Evolutionary conservation across 1,139 yeast genomes (phyloP), one percentile per base, ranked within the genome.

Genomic region (Debaryomyces sp.): DNA sequence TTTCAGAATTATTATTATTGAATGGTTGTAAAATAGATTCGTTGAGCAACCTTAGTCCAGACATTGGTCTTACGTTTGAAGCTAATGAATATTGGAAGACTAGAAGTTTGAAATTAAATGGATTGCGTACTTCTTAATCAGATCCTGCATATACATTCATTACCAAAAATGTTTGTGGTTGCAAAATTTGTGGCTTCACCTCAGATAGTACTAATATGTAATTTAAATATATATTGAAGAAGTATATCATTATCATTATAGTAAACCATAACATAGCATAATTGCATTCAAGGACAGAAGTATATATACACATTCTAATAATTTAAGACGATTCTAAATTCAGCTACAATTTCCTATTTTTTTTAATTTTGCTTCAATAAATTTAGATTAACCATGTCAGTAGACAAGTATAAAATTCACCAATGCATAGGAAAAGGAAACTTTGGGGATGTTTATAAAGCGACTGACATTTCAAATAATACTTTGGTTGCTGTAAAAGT

Each of bases 381-480:
- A 17, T 35, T 21, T 24, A 35, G 3, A 12, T 17, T 9, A 24
- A 40, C n/a, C 29, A 62, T 62, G 64, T 56, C 58, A 2, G 44
- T 50, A 3, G 57, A 58, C 15, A 50, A 54, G 23, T 84, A 75
- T 59, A 64, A 67, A 7, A 58, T 85, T 37, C 64, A 77, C 44
- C 78, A 82, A 50, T 84, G 91, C 59, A 81, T 88, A 34, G 97
- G 97, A 0, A 75, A 81, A 52, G 97, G 97, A 1, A 87, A 87
- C 56, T 90, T 89, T 71, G 97, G 96, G 13, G 92, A 88, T 61
- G 97, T 90, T 40, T 90, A 83, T 63, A 80, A 75, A 57, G 96
- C 91, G 1, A 58, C 60, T n/a, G 68, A 71, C 21, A 57, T 57
- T 32, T 47, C 55, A 5, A 63, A 69, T 1, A 64, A 67, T n/a